Percentiles rank a stretch among this genome's conserved stretches.
Evolutionary conservation across 2,329 filamentous ascomycete species (phyloP).

Genomic region (Epichloe amarillans): DNA sequence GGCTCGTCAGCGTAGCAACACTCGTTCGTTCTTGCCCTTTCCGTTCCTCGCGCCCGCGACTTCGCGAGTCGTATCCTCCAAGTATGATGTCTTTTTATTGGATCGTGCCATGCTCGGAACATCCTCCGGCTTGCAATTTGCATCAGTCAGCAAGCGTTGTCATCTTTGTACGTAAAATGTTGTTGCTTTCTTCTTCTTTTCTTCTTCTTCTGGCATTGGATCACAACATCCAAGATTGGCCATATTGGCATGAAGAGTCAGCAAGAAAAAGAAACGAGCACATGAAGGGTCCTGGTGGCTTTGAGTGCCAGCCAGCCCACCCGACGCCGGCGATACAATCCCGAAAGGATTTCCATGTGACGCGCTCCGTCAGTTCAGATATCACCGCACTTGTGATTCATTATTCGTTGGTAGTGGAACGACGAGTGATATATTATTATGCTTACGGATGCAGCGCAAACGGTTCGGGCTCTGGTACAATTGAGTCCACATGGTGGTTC

Average conservation of each 20-base stretch:
- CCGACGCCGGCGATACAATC: neutral
- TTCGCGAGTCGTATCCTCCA: no score
- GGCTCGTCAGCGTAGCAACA: neutral
- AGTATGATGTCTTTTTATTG: neutral
- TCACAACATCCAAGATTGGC: neutral
- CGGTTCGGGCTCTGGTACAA: neutral
- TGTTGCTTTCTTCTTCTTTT: neutral
- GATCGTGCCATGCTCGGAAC: neutral
- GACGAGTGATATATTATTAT: neutral
- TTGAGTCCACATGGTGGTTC: neutral
- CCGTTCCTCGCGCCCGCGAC: neutral
- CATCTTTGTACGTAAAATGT: neutral
- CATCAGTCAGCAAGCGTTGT: no score
- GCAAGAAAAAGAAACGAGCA: neutral
- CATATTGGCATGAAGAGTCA: neutral
- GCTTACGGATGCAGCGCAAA: neutral
- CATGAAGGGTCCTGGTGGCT: no score
- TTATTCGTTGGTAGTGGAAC: constrained; percentile 1
- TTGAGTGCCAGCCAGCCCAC: no score
- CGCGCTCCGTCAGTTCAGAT: neutral
- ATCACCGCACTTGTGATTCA: neutral
- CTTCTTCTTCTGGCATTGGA: neutral
- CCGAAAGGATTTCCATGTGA: neutral
- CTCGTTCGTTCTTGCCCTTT: neutral
- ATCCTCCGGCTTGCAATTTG: no score